Conservation (phyloP, 148 eudicot genomes). For the Heliamphora exappendiculata region DNA sequence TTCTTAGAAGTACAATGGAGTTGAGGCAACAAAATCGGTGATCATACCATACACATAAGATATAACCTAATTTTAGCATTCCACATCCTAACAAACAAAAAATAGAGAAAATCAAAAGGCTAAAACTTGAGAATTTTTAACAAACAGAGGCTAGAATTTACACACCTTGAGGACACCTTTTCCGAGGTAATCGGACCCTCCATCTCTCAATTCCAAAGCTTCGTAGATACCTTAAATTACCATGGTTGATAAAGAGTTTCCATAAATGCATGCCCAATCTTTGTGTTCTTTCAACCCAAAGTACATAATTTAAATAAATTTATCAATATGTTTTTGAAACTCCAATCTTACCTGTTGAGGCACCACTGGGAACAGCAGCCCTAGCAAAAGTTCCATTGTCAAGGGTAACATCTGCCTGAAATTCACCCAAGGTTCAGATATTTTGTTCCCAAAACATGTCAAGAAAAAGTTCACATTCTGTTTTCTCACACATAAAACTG, state of each 20-base stretch:
- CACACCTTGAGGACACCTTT: conserved; percentile 87
- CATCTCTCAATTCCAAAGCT: conserved; percentile 91
- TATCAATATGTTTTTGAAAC: not conserved
- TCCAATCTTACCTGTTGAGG: conserved; percentile 53
- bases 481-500: not conserved
- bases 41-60: not conserved
- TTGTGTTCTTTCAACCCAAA: no score
- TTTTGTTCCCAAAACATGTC: not conserved
- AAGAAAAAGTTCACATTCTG: not conserved
- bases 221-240: conserved; percentile 61
- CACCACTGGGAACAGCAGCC: conserved; percentile 85
- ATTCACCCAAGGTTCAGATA: not conserved
- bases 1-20: not conserved
- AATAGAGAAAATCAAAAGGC: not conserved
- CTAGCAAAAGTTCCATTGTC: conserved; percentile 53
- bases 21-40: not conserved
- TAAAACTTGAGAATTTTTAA: not conserved
- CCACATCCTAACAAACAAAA: not conserved
- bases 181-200: conserved; percentile 87
- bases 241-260: not conserved
- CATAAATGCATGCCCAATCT: not conserved
- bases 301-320: not conserved
- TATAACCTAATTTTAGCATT: not conserved
- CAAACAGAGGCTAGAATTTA: not conserved
- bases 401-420: conserved; percentile 54